phyloP scores from a whole-genome alignment of 176 grass and related monocot genomes.

The Leersia perrieri region DNA sequence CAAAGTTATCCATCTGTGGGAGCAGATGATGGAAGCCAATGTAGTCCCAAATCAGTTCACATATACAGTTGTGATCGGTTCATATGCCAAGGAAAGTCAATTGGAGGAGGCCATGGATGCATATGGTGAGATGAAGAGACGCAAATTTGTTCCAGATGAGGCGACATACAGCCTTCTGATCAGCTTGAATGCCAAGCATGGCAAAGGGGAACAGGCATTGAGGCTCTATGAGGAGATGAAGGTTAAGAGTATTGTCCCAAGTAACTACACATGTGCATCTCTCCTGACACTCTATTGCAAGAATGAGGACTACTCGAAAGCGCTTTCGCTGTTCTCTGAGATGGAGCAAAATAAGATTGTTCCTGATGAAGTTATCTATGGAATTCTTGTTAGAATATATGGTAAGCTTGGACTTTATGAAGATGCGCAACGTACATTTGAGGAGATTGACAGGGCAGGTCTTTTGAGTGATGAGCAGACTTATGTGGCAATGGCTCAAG shows the following conservation, averaged over 20 bases:
- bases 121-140: constrained; percentile 56
- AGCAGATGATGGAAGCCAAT: constrained; percentile 57
- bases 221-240: constrained; percentile 75
- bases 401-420: constrained; percentile 81
- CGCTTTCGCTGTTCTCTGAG: constrained; percentile 64
- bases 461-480: constrained; percentile 73
- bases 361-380: constrained; percentile 88
- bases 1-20: constrained; percentile 74
- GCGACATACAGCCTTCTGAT: constrained; percentile 64
- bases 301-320: constrained; percentile 82
- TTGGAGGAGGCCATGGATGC: constrained; percentile 65
- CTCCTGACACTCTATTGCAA: constrained; percentile 71
- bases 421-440: constrained; percentile 60
- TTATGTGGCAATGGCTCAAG: constrained; percentile 90
- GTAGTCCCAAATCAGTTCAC: constrained; percentile 69
- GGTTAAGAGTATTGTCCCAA: constrained; percentile 51
- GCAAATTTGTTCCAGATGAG: constrained; percentile 56
- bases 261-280: constrained; percentile 90
- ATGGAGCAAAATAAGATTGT: constrained; percentile 66
- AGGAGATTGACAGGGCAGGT: constrained; percentile 58
- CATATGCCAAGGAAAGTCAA: constrained; percentile 51
- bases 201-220: constrained; percentile 60
- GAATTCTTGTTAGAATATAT: constrained; percentile 86
- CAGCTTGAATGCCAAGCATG: constrained; percentile 56
- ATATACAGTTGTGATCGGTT: constrained; percentile 58